Base-by-base conservation (phyloP, 345 rosid species). In the Corchorus capsularis region DNA sequence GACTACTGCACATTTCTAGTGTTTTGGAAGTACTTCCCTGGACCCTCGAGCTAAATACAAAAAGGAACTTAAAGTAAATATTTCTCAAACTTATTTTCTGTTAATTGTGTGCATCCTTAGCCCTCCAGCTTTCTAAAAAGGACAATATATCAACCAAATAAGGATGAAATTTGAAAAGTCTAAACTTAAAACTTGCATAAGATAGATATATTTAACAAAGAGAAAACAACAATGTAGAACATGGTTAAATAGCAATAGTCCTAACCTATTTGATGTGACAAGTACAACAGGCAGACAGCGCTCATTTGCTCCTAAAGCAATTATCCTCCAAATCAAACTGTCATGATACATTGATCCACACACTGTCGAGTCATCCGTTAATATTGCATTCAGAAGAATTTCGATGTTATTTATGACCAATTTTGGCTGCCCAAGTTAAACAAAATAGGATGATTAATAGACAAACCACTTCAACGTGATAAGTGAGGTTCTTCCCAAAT, bases 371-470 rank as follows among this genome's bases (percentile, higher is more conserved):
- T 89, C 96, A 84, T 93, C 92, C 2, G 82, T 85, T 70, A 83
- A 82, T 75, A 82, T 76, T n/a, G 98, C 94, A 82, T 71, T 88
- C 83, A 87, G 87, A 69, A 96, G 91, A 79, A 90, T 86, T 78
- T 96, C 97, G 79, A 92, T 84, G 82, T 96, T 92, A 92, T 96
- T 96, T 78, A 96, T 91, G 69, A 96, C 88, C 84, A 96, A 87
- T 90, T 96, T 96, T 27, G 97, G 98, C 99, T 96, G 98, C 84
- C 83, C 84, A 84, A 50, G 39, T 63, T 73, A 78, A 69, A 74
- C 34, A 73, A 79, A 70, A 27, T 27, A 70, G 13, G 72, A 57
- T n/a, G 17, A 46, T 66, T 37, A 70, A 70, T 70, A 9, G 4
- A 70, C 32, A 70, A 70, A 12, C 32, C 46, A 16, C 61, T 35